These are phyloP conservation scores for Penicillium psychrofluorescens DNA, from an alignment of 495 filamentous ascomycete genomes.

Conservation along the genomic window DNA sequence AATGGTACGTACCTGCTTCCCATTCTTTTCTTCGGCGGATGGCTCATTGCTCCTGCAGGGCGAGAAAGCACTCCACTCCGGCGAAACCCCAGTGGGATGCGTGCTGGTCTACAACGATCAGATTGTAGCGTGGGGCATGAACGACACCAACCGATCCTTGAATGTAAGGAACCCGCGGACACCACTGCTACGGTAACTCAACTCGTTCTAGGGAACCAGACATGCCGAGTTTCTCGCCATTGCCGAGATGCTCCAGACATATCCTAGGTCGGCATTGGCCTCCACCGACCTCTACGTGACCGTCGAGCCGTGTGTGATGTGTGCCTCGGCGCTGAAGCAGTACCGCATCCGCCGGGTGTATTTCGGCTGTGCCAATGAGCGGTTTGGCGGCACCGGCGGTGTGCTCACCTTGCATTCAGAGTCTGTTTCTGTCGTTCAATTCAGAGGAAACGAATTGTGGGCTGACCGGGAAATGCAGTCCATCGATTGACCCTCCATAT, in stretches of 20 bases:
- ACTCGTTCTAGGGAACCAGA: conserved; percentile 61
- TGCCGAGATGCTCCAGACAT: conserved; percentile 46
- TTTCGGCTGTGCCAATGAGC: conserved; percentile 91
- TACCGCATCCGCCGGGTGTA: conserved; percentile 75
- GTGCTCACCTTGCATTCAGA: conserved; percentile 81
- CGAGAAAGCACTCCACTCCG: conserved; percentile 65
- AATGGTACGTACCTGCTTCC: conserved; percentile 44
- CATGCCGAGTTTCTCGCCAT: conserved; percentile 93
- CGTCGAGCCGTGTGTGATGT: conserved; percentile 98
- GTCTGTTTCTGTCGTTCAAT: conserved; percentile 24
- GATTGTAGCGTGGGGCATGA: conserved; percentile 84
- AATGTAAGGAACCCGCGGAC: conserved; percentile 38
- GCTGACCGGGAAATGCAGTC: conserved; percentile 25
- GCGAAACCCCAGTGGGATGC: conserved; percentile 95
- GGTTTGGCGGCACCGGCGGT: conserved; percentile 92
- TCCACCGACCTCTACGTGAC: conserved; percentile 88
- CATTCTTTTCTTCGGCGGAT: background rate
- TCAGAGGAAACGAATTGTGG: background rate
- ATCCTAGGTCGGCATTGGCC: conserved; percentile 53
- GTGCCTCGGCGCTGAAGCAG: conserved; percentile 84
- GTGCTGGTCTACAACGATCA: conserved; percentile 70
- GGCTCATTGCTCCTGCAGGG: conserved; percentile 44
- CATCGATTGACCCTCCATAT: conserved; percentile 61
- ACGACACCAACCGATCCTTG: conserved; percentile 85
- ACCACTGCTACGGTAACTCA: no score